Evolutionary conservation across 768 basidiomycete genomes (phyloP).

Genomic region (Pleurotus citrinopileatus): DNA sequence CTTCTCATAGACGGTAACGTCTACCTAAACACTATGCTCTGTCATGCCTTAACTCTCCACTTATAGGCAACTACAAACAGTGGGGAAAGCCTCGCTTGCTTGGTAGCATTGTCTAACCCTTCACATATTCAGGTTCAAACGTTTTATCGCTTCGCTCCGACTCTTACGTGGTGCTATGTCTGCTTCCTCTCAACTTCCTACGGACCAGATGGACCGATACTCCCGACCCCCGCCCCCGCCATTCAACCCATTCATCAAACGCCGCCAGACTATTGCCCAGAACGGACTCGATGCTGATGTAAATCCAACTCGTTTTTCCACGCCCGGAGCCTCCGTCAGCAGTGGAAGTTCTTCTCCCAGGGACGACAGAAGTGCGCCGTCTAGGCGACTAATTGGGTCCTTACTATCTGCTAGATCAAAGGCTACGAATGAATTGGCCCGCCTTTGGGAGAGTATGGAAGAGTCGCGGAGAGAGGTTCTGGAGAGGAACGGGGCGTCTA

Average conservation of each 20-base stretch:
- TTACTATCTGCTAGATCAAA: not conserved
- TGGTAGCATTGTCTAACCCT: not conserved
- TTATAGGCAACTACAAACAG: slow-evolving; percentile 33
- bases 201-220: slow-evolving; percentile 29
- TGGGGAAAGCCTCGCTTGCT: slow-evolving; percentile 14
- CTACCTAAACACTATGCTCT: not conserved
- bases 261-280: not conserved
- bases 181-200: slow-evolving; percentile 15
- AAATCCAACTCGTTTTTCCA: not conserved
- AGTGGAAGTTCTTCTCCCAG: not conserved
- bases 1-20: slow-evolving; percentile 34
- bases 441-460: not conserved
- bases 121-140: slow-evolving; percentile 24
- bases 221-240: slow-evolving; percentile 37
- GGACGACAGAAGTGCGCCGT: not conserved
- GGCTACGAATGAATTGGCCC: not conserved
- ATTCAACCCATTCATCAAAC: slow-evolving; percentile 38
- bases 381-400: not conserved
- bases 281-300: no score
- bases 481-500: not conserved
- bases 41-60: not conserved
- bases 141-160: slow-evolving; percentile 34
- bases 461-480: not conserved
- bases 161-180: slow-evolving; percentile 32
- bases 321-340: not conserved